A percentile compares a stretch with the other conserved stretches of the same genome.
Evolutionary conservation across 2,329 filamentous ascomycete species (phyloP).

Genomic region (Coniochaeta prunicola): DNA sequence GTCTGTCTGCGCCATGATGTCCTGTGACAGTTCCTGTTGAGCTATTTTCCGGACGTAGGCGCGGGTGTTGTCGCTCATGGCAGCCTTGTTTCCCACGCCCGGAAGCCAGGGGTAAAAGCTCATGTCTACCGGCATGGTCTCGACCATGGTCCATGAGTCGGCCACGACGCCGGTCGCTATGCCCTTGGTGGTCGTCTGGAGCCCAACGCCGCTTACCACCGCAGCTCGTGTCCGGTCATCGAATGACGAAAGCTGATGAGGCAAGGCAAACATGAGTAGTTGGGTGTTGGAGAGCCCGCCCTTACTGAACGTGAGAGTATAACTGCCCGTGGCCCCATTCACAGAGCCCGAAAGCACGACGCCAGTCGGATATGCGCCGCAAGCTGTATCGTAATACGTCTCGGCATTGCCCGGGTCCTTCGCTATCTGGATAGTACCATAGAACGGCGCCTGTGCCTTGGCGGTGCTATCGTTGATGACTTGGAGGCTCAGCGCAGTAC

Average conservation of each 20-base stretch:
- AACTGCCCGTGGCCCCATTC: conserved; percentile 55
- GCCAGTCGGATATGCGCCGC: conserved; percentile 65
- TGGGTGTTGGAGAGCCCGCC: conserved; percentile 51
- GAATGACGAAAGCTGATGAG: conserved; percentile 78
- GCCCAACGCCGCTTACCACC: conserved; percentile 41
- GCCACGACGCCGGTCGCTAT: conserved; percentile 64
- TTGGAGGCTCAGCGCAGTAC: conserved; percentile 57
- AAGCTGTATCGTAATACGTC: conserved; percentile 64
- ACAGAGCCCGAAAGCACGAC: conserved; percentile 58
- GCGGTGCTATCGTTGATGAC: conserved; percentile 60
- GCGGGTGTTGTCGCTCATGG: conserved; percentile 47
- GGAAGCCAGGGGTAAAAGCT: conserved; percentile 74
- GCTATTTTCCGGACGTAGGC: conserved; percentile 54
- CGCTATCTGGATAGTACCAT: conserved; percentile 73
- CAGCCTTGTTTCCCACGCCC: conserved; percentile 33
- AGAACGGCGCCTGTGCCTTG: conserved; percentile 59
- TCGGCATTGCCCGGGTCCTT: conserved; percentile 66
- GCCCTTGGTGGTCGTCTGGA: conserved; percentile 84
- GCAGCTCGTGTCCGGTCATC: conserved; percentile 47
- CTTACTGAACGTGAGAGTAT: conserved; percentile 68
- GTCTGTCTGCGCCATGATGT: conserved; percentile 66
- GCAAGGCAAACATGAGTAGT: conserved; percentile 79
- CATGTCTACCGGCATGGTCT: conserved; percentile 66
- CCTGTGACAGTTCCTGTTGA: conserved; percentile 65
- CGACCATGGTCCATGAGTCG: conserved; percentile 70